Conservation (phyloP, 1,284 basidiomycete species). For the Moniliophthora roreri region DNA sequence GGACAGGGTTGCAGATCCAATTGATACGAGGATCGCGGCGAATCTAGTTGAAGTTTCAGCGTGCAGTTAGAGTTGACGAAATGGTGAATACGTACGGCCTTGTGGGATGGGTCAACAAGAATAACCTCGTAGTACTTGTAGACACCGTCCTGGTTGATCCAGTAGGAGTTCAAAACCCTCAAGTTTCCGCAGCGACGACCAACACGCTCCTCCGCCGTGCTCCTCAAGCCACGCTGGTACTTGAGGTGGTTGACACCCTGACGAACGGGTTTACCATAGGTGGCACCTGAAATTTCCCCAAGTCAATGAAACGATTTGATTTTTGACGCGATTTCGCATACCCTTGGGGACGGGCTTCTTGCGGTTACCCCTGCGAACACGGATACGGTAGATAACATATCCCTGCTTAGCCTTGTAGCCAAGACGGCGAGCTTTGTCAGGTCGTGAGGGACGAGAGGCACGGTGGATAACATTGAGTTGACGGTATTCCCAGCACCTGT, state of each 20-base stretch:
- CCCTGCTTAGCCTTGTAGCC: conserved; percentile 99
- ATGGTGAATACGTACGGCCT: conserved; percentile 65
- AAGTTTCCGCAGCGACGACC: conserved; percentile 96
- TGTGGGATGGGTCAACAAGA: conserved; percentile 92
- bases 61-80: conserved; percentile 6
- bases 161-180: conserved; percentile 97
- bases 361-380: conserved; percentile 97
- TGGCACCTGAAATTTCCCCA: conserved; percentile 87
- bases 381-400: conserved; percentile 97
- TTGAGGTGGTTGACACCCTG: conserved; percentile 99
- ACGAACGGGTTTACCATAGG: conserved; percentile 98
- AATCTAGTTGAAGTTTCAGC: conserved; percentile 49
- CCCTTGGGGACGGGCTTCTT: conserved; percentile 99
- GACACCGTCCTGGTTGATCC: conserved; percentile 99
- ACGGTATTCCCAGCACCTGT: conserved; percentile 98
- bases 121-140: conserved; percentile 99
- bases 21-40: conserved; percentile 96
- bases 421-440: conserved; percentile 97
- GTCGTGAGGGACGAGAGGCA: conserved; percentile 95
- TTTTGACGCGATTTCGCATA: conserved; percentile 29
- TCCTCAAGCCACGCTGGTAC: conserved; percentile 92
- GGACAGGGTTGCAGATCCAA: conserved; percentile 98
- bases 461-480: conserved; percentile 99
- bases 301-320: no score
- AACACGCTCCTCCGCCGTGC: conserved; percentile 97